Evolutionary conservation across 768 basidiomycete species (phyloP), one percentile per base, ranked within the genome.

Genomic region (Clathrus columnatus): DNA sequence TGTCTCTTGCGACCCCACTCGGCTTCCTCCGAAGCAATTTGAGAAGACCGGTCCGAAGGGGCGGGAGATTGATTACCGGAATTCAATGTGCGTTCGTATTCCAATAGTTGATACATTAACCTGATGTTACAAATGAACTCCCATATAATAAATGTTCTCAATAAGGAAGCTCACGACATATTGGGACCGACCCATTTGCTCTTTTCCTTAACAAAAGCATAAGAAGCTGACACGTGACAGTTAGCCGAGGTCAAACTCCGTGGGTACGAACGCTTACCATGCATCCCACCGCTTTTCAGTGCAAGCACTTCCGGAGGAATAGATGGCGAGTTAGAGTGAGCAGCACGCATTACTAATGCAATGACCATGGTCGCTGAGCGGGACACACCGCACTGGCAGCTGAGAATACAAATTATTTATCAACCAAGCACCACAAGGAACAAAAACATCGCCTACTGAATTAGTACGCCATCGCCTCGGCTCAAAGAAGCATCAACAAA

Each of bases 321-420:
- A 42, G 72, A 73, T 14, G 84, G 73, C 11, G 80, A 80, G 59
- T 75, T 76, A 45, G 80, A 75, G 47, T 84, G 82, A 26, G 91
- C 89, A n/a, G 91, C 88, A 50, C 90, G 82, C 91, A 95, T 95
- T 60, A 93, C 89, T 55, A 93, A 78, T 32, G 91, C 92, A 59
- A 95, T 94, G 48, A 87, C 81, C 66, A 94, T 71, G 1, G 92
- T 94, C 17, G 92, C 92, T 7, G 88, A 91, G 60, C 92, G 80
- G 20, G 91, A 93, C 29, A 95, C 86, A 61, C 92, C 92, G 69
- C 91, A 92, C 71, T 95, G 92, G 68, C 92, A 95, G 67, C 90
- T 92, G 61, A 5, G 59, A 50, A n/a, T 16, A 54, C 41, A 60
- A 5, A 64, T 61, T 59, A 54, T 43, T 52, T 46, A 57, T 61